Evolutionary conservation across 371 early-diverging fungal species (phyloP), one percentile per base, ranked within the genome.

Genomic region (Entomophthora muscae): DNA sequence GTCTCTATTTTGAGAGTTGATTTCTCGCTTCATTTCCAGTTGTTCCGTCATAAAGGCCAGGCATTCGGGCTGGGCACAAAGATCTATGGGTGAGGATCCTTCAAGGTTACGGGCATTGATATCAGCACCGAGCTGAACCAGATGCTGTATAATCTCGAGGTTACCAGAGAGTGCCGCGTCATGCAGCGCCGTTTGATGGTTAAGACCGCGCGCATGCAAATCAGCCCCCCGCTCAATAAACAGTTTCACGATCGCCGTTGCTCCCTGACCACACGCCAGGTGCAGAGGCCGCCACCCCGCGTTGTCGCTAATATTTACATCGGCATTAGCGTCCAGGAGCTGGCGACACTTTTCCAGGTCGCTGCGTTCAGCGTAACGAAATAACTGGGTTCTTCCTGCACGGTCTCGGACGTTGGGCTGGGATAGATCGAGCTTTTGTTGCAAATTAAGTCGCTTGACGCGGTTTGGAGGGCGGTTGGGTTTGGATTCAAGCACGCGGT

Each of bases 181-280:
- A 71, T 90, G 91, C 30, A 92, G 64, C 17, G 93, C 83, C 7
- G 90, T 86, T 54, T 82, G 82, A 53, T 80, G 76, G 57, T 83
- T 82, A 42, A 74, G 71, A 28, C 82, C 84, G 53, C 74, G 67
- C 0, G 76, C 78, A 65, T 85, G 80, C 52, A 86, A 74, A 61
- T 83, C 78, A 0, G 81, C 80, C 7, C 75, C 73, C 30, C 71
- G 72, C 53, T 72, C 66, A 7, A 86, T 71, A 28, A 88, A 70
- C 53, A 73, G 77, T 61, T 71, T 58, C 1, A 79, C 76, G 26
- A 85, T 77, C n/a, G 76, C 78, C n/a, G 69, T 66, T 61, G 81
- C 79, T 1, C 83, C 84, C 52, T 81, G 76, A 2, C 81, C 66
- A 28, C 83, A 81, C 22, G 84, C 83, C 70, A 83, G 83, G 58